Evolutionary conservation across 495 filamentous ascomycete species (phyloP), one percentile per base, ranked within the genome.

Genomic region (Massariosphaeria phaeospora): DNA sequence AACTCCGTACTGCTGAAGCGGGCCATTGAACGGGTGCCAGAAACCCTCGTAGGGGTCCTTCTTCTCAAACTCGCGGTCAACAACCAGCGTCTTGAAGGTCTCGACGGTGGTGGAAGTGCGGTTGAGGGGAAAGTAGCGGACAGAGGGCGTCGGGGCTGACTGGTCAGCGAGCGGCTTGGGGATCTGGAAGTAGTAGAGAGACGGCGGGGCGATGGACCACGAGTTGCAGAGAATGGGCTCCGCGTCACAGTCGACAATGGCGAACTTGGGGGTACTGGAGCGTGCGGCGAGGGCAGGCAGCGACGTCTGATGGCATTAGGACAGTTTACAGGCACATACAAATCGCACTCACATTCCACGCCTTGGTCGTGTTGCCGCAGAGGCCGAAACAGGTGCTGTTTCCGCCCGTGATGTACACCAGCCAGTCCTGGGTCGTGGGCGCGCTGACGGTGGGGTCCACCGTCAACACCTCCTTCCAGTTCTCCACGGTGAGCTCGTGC

Each of bases 321-420:
- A 46, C 66, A 75, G 76, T 36, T n/a, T n/a, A n/a, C n/a, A n/a
- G n/a, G n/a, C n/a, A 34, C 17, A 7, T 45, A 12, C 41, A 45
- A 7, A 27, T 27, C 30, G 18, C n/a, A 67, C 74, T 56, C 67
- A 81, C 76, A 59, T 82, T 82, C 70, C 79, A 83, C 0, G 75
- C 75, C 58, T 72, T 72, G 17, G 80, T 75, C 25, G 76, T 74
- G 4, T 68, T 67, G 10, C 54, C 74, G 67, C 81, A 85, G 53
- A 75, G 68, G 49, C 75, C 89, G 64, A 81, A 88, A 75, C 90
- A 96, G 25, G 88, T 91, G 74, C 85, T 89, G 72, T 95, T 94
- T 35, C 86, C 82, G 44, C 90, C 90, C 1, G 85, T 88, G 44
- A 94, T 70, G 65, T 85, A 79, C 53, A 95, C 73, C 73, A 85